Conservation (phyloP, 2,329 filamentous ascomycete genomes). For the Colletotrichum melonis region DNA sequence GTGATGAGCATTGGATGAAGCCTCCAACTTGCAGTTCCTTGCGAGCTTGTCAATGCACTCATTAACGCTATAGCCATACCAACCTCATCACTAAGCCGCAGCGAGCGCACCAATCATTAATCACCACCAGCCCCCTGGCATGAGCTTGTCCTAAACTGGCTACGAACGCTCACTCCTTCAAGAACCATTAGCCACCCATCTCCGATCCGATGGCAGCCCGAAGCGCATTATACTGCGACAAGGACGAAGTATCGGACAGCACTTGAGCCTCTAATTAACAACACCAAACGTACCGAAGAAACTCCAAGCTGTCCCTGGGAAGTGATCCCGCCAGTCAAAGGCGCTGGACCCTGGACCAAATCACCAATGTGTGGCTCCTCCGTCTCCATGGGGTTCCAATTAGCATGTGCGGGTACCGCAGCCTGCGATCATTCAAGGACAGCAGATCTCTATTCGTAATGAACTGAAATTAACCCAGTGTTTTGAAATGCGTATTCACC, state of each 20-base stretch:
- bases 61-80: neutral
- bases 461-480: slow-evolving; percentile 8
- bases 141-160: slow-evolving; percentile 22
- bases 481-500: slow-evolving; percentile 9
- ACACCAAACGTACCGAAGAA: neutral
- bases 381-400: slow-evolving; percentile 11
- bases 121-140: slow-evolving; percentile 13
- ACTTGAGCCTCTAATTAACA: neutral
- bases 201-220: slow-evolving; percentile 18
- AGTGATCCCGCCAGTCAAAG: neutral
- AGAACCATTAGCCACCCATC: neutral
- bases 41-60: slow-evolving; percentile 2
- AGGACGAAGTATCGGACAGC: neutral
- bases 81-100: neutral
- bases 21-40: slow-evolving; percentile 11
- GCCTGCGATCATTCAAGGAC: slow-evolving; percentile 9
- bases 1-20: slow-evolving; percentile 23
- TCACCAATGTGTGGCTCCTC: neutral
- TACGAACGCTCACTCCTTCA: slow-evolving; percentile 3
- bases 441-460: slow-evolving; percentile 3
- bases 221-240: slow-evolving; percentile 4
- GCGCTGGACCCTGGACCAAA: slow-evolving; percentile 2
- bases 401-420: slow-evolving; percentile 26
- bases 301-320: neutral
- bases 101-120: slow-evolving; percentile 21